phyloP scores from a whole-genome alignment of 2,329 filamentous ascomycete genomes.

The Phoma herbarum region DNA sequence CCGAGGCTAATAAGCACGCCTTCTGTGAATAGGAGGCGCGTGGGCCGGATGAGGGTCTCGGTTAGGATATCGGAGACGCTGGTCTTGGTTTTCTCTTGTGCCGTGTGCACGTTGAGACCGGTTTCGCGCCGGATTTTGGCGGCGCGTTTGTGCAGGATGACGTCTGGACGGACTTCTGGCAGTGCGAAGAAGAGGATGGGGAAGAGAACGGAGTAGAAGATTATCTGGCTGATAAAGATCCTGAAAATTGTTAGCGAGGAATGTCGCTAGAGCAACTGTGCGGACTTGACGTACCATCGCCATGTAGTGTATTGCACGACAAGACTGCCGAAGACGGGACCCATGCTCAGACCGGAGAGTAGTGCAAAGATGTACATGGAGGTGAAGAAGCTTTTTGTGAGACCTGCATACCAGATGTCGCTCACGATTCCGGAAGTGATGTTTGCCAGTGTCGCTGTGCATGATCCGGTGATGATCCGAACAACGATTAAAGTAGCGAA shows the following conservation, averaged over 20 bases:
- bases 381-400: conserved; percentile 54
- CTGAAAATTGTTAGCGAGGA: conserved; percentile 32
- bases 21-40: conserved; percentile 59
- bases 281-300: conserved; percentile 50
- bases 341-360: conserved; percentile 56
- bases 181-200: conserved; percentile 54
- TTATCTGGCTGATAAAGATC: conserved; percentile 58
- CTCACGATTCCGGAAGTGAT: conserved; percentile 48
- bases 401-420: conserved; percentile 51
- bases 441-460: conserved; percentile 55
- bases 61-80: conserved; percentile 46
- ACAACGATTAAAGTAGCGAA: conserved; percentile 57
- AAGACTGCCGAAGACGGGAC: conserved; percentile 55
- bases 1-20: conserved; percentile 59
- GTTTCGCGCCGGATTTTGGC: conserved; percentile 42
- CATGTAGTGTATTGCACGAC: conserved; percentile 52
- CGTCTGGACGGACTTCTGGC: conserved; percentile 58
- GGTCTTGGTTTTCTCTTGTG: conserved; percentile 48
- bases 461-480: conserved; percentile 56
- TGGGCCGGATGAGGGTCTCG: conserved; percentile 50
- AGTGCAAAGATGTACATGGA: conserved; percentile 56
- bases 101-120: conserved; percentile 37
- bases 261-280: neutral
- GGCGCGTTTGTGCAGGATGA: conserved; percentile 56
- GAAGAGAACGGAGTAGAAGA: conserved; percentile 56